Percentiles rank a stretch among this genome's conserved stretches.
Evolutionary conservation across 75 land plant species (phyloP).

Genomic region (Cupressus sempervirens): DNA sequence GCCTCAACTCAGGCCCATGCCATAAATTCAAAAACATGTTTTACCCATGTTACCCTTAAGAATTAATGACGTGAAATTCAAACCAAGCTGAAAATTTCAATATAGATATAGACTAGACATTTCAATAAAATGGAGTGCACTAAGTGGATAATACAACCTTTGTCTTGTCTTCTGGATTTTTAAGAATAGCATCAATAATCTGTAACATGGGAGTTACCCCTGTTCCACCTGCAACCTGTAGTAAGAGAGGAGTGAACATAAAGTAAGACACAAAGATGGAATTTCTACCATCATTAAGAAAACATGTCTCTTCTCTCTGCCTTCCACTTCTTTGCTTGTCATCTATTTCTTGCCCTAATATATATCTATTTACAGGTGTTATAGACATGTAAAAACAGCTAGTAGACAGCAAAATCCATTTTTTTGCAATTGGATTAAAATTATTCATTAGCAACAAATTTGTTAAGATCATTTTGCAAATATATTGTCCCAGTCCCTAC

Average conservation of each 20-base stretch:
- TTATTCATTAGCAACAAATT: neutral
- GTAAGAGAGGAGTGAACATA: conserved; percentile 8
- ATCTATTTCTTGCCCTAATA: neutral
- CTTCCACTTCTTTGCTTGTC: neutral
- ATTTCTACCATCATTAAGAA: neutral
- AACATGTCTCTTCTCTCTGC: neutral
- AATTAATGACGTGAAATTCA: neutral
- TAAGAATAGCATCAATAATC: conserved; percentile 80
- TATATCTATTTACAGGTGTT: neutral
- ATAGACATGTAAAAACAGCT: neutral
- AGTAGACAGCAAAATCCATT: neutral
- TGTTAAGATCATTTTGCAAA: neutral
- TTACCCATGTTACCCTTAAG: neutral
- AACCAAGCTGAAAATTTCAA: neutral
- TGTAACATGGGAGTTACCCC: conserved; percentile 99
- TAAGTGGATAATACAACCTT: conserved; percentile 42
- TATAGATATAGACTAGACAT: neutral
- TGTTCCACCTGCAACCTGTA: conserved; percentile 95
- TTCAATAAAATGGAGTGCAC: neutral
- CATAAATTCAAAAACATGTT: neutral
- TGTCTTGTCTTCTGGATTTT: conserved; percentile 88
- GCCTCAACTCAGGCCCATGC: neutral
- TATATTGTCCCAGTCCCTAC: neutral
- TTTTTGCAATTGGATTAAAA: neutral
- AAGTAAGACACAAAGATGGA: neutral